These are phyloP conservation scores for Eleusine coracana DNA, from an alignment of 176 grass and related monocot genomes.

Conservation along the genomic window DNA sequence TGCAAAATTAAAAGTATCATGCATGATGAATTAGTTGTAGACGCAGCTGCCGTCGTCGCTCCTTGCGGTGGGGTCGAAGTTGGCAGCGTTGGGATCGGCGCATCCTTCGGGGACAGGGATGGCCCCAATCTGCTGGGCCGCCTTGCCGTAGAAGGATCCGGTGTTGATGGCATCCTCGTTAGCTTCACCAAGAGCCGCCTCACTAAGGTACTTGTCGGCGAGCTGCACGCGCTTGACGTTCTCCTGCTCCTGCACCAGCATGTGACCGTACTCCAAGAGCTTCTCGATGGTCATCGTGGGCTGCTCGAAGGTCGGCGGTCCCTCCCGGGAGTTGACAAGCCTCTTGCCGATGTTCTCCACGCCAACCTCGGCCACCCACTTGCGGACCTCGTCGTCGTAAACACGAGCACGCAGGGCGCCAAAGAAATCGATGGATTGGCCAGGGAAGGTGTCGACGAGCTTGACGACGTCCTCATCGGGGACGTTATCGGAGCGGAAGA, in stretches of 20 bases:
- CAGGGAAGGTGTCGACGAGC: conserved; percentile 76
- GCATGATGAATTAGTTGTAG: conserved; percentile 34
- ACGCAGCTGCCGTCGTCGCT: conserved; percentile 86
- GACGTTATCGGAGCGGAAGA: conserved; percentile 73
- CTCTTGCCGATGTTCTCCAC: conserved; percentile 63
- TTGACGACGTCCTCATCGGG: conserved; percentile 48
- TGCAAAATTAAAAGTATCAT: no score
- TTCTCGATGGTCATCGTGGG: conserved; percentile 71
- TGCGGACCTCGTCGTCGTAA: conserved; percentile 86
- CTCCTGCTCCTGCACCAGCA: conserved; percentile 82
- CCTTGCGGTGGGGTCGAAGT: conserved; percentile 61
- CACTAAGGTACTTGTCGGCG: conserved; percentile 76
- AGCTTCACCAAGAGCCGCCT: conserved; percentile 80
- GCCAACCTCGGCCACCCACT: conserved; percentile 48
- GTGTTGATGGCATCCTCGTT: conserved; percentile 71
- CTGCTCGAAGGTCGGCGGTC: conserved; percentile 67
- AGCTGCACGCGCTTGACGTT: conserved; percentile 62
- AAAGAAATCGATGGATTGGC: conserved; percentile 93
- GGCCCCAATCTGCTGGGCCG: conserved; percentile 53
- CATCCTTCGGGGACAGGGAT: conserved; percentile 84
- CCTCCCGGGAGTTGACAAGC: conserved; percentile 79
- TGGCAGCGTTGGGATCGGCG: conserved; percentile 55
- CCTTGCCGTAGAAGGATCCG: conserved; percentile 66
- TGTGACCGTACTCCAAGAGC: conserved; percentile 64
- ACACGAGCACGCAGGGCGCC: conserved; percentile 76